Percentiles rank a stretch among this genome's conserved stretches.
These are phyloP conservation scores for Saccharomycopsis sp. DNA, from an alignment of 805 yeast species.

Conservation along the genomic window DNA sequence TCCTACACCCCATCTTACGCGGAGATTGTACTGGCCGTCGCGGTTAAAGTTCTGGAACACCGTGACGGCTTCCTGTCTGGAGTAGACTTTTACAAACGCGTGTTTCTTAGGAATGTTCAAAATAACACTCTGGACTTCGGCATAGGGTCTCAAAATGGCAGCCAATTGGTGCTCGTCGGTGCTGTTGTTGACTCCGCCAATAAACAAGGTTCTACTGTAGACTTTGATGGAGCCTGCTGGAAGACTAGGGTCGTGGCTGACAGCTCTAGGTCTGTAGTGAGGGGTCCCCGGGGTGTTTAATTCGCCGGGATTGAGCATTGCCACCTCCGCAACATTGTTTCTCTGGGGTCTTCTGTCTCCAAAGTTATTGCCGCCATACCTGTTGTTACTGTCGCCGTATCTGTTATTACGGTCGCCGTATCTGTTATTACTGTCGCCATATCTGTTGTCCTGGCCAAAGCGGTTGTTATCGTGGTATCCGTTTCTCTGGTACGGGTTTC, in stretches of 20 bases:
- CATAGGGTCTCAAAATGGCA: slow-evolving; percentile 69
- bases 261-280: slow-evolving; percentile 69
- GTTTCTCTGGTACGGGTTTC: slow-evolving; percentile 23
- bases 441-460: slow-evolving; percentile 23
- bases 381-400: slow-evolving; percentile 21
- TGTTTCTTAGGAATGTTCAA: slow-evolving; percentile 85
- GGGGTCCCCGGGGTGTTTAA: slow-evolving; percentile 63
- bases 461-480: slow-evolving; percentile 23
- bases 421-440: slow-evolving; percentile 20
- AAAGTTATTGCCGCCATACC: slow-evolving; percentile 11
- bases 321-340: slow-evolving; percentile 21
- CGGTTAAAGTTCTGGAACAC: slow-evolving; percentile 68
- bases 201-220: slow-evolving; percentile 80
- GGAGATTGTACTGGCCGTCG: slow-evolving; percentile 53
- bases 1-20: slow-evolving; percentile 99
- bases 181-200: slow-evolving; percentile 84
- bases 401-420: slow-evolving; percentile 23
- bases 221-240: slow-evolving; percentile 81
- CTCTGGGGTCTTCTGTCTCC: slow-evolving; percentile 18
- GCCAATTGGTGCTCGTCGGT: slow-evolving; percentile 75
- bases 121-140: slow-evolving; percentile 87
- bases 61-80: slow-evolving; percentile 84
- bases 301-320: slow-evolving; percentile 44
- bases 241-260: slow-evolving; percentile 60
- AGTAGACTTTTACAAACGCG: slow-evolving; percentile 91